A percentile compares a stretch with the other conserved stretches of the same genome.
phyloP scores from a whole-genome alignment of 2,329 filamentous ascomycete genomes.

The Penicillium sp. region DNA sequence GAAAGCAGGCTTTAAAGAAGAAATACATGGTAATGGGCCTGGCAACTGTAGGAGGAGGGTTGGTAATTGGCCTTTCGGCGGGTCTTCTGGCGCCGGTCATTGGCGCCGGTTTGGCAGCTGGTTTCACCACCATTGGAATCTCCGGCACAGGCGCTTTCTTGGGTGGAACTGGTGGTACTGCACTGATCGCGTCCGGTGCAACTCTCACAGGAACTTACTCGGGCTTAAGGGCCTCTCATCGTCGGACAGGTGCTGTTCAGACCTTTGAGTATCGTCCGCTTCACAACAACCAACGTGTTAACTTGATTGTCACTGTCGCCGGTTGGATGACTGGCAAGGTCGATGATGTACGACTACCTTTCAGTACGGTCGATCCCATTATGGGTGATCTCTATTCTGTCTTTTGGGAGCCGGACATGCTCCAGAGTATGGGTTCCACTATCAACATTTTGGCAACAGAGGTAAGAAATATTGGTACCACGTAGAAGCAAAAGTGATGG shows the following conservation, averaged over 20 bases:
- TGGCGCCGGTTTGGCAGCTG: conserved; percentile 86
- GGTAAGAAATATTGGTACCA: conserved; percentile 48
- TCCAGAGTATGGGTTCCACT: conserved; percentile 95
- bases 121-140: conserved; percentile 92
- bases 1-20: conserved; percentile 75
- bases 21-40: conserved; percentile 94
- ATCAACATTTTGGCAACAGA: conserved; percentile 98
- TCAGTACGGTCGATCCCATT: conserved; percentile 90
- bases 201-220: conserved; percentile 84
- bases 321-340: conserved; percentile 99
- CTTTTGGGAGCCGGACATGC: conserved; percentile 96
- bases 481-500: background rate
- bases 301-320: conserved; percentile 89
- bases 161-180: conserved; percentile 85
- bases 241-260: conserved; percentile 84
- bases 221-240: conserved; percentile 76
- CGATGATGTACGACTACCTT: conserved; percentile 92
- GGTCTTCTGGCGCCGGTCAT: conserved; percentile 90
- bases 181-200: conserved; percentile 86
- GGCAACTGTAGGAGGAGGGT: conserved; percentile 87
- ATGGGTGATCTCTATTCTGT: conserved; percentile 99
- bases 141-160: conserved; percentile 84
- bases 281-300: conserved; percentile 96
- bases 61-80: conserved; percentile 92
- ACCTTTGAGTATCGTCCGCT: conserved; percentile 96